These are phyloP conservation scores for Pleoardoris graminearum DNA, from an alignment of 2,329 filamentous ascomycete species.

Conservation along the genomic window DNA sequence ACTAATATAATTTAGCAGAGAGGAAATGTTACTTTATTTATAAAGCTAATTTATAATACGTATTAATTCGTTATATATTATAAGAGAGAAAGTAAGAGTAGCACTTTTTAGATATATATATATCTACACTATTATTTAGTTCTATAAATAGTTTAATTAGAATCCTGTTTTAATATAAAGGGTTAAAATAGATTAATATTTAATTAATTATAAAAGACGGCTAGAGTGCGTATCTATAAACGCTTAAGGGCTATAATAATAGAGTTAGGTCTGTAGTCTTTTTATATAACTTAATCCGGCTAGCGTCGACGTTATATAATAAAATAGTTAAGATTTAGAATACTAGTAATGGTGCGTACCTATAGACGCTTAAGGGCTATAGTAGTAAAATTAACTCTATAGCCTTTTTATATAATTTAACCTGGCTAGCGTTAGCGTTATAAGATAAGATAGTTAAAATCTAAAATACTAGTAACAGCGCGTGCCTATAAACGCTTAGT, in stretches of 20 bases:
- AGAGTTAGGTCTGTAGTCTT: conserved; percentile 20
- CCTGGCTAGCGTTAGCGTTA: conserved; percentile 21
- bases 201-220: not conserved
- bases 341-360: not conserved
- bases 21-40: no score
- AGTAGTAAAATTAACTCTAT: not conserved
- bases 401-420: not conserved
- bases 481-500: conserved; percentile 12
- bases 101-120: no score
- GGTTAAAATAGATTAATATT: no score
- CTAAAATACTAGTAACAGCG: conserved; percentile 16
- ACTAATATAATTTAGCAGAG: no score
- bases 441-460: conserved; percentile 13
- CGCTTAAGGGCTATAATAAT: conserved; percentile 4
- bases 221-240: not conserved
- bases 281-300: conserved; percentile 12
- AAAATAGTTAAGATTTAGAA: conserved; percentile 9
- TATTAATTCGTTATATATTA: no score
- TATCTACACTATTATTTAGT: no score
- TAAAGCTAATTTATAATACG: no score
- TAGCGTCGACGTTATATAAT: conserved; percentile 6
- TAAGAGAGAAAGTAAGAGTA: no score
- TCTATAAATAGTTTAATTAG: no score
- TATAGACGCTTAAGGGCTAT: conserved; percentile 2
- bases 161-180: no score